A percentile compares a stretch with the other conserved stretches of the same genome.
Evolutionary conservation across 805 yeast species (phyloP).

Genomic region (Candida germanica): DNA sequence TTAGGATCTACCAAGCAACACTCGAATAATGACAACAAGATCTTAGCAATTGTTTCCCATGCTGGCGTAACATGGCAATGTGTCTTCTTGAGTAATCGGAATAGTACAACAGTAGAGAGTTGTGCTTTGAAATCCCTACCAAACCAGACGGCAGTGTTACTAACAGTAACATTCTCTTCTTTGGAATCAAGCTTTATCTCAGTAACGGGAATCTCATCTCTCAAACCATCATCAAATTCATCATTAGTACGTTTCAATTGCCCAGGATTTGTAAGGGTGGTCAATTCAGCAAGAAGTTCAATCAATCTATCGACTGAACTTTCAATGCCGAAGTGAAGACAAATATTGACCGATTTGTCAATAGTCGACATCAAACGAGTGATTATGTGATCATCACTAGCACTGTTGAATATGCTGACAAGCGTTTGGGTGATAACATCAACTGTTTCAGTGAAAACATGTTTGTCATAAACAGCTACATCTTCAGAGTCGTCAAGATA

Average conservation of each 20-base stretch:
- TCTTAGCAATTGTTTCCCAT: constrained; percentile 61
- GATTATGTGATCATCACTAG: constrained; percentile 85
- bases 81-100: constrained; percentile 67
- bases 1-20: constrained; percentile 68
- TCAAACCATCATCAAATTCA: constrained; percentile 26
- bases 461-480: constrained; percentile 61
- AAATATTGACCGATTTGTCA: constrained; percentile 79
- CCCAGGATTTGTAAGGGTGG: constrained; percentile 51
- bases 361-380: constrained; percentile 83
- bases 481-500: constrained; percentile 16
- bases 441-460: constrained; percentile 63
- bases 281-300: constrained; percentile 62
- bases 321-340: constrained; percentile 57
- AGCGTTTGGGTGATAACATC: constrained; percentile 67
- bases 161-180: constrained; percentile 63
- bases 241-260: constrained; percentile 13
- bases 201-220: constrained; percentile 44
- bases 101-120: constrained; percentile 78
- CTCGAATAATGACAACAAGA: constrained; percentile 64
- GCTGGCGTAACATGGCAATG: constrained; percentile 47
- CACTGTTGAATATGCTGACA: constrained; percentile 77
- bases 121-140: constrained; percentile 94
- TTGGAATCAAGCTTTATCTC: constrained; percentile 51
- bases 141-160: constrained; percentile 76
- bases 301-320: constrained; percentile 64